phyloP scores from a whole-genome alignment of 148 eudicot species.

The Rhododendron molle region DNA sequence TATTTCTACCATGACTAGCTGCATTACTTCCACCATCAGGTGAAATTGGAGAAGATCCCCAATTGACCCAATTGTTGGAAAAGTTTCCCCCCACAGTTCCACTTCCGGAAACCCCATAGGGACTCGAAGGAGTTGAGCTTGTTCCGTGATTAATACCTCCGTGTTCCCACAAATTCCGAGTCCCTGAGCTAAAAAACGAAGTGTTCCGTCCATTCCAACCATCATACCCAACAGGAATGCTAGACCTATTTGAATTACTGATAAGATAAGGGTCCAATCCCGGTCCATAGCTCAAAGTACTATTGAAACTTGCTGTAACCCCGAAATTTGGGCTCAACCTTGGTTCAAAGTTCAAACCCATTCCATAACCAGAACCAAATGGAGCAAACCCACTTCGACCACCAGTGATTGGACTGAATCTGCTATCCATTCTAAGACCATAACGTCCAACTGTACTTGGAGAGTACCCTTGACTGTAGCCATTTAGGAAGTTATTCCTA shows the following conservation, averaged over 20 bases:
- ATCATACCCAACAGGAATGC: slow-evolving; percentile 21
- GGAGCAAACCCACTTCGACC: slow-evolving; percentile 45
- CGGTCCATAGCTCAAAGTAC: slow-evolving; percentile 23
- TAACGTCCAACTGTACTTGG: slow-evolving; percentile 49
- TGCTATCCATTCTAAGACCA: slow-evolving; percentile 61
- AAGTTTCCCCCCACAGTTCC: slow-evolving; percentile 16
- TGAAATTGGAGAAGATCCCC: slow-evolving; percentile 41
- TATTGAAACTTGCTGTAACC: slow-evolving; percentile 22
- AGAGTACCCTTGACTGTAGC: slow-evolving; percentile 43
- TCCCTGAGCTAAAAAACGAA: slow-evolving; percentile 23
- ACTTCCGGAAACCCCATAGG: slow-evolving; percentile 11
- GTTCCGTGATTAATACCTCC: slow-evolving; percentile 20
- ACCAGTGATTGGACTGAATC: slow-evolving; percentile 41
- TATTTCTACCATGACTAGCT: slow-evolving; percentile 34
- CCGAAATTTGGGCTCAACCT: slow-evolving; percentile 43
- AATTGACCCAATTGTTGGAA: slow-evolving; percentile 15
- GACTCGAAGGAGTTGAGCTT: slow-evolving; percentile 11
- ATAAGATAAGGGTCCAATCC: slow-evolving; percentile 23
- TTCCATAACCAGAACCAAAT: slow-evolving; percentile 41
- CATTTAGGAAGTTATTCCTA: slow-evolving; percentile 20
- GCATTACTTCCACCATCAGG: slow-evolving; percentile 40
- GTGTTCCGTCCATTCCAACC: slow-evolving; percentile 20
- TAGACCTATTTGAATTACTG: slow-evolving; percentile 29
- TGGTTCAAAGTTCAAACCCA: slow-evolving; percentile 52
- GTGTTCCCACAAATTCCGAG: slow-evolving; percentile 24